Conservation (phyloP, 352 stramenopile species). For the Pythium grandisporangium region DNA sequence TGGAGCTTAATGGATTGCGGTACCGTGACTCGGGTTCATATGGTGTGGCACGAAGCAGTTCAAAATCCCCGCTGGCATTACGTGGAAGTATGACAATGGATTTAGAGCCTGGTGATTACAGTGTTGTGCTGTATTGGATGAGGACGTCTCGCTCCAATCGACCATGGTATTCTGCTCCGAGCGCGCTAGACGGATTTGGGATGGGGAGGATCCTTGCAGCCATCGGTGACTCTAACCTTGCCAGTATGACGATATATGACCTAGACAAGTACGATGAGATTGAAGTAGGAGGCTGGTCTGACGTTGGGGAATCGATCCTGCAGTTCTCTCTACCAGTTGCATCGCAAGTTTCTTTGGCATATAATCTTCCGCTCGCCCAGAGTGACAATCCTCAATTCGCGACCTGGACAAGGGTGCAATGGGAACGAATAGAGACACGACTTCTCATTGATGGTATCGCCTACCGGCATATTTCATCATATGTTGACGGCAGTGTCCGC, state of each 20-base stretch:
- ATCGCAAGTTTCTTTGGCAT: constrained; percentile 53
- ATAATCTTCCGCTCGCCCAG: constrained; percentile 64
- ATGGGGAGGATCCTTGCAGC: constrained; percentile 53
- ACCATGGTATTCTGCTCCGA: constrained; percentile 52
- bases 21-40: constrained; percentile 71
- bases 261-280: constrained; percentile 25
- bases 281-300: constrained; percentile 43
- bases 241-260: constrained; percentile 48
- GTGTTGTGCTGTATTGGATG: constrained; percentile 49
- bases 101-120: constrained; percentile 58
- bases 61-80: constrained; percentile 45
- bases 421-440: constrained; percentile 47
- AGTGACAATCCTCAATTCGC: constrained; percentile 62
- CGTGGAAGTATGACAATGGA: constrained; percentile 56
- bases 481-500: constrained; percentile 54
- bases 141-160: constrained; percentile 29
- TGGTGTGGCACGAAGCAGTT: constrained; percentile 31
- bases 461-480: constrained; percentile 58
- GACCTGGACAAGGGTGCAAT: constrained; percentile 29
- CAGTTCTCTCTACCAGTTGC: constrained; percentile 50
- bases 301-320: constrained; percentile 70
- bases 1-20: constrained; percentile 52
- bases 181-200: constrained; percentile 54
- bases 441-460: constrained; percentile 58
- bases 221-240: constrained; percentile 31